Percentiles rank a stretch among this genome's conserved stretches.
phyloP scores from a whole-genome alignment of 257 asterid genomes.

The Fraxinus cuspidata region DNA sequence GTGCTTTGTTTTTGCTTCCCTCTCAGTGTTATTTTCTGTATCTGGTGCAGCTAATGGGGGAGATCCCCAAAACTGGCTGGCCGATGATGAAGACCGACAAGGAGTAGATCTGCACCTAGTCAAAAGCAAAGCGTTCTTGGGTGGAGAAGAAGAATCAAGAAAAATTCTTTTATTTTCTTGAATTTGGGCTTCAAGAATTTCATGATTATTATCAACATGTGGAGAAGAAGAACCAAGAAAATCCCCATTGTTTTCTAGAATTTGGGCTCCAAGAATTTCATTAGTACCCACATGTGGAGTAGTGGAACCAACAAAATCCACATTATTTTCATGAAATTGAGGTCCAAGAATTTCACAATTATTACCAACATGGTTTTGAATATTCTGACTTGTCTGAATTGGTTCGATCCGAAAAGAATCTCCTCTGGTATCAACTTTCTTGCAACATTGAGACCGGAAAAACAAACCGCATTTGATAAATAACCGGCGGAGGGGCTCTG shows the following conservation, averaged over 20 bases:
- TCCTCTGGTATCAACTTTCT: constrained; percentile 43
- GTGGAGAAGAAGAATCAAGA: constrained; percentile 36
- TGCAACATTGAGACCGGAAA: constrained; percentile 50
- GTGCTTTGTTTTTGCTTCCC: constrained; percentile 16
- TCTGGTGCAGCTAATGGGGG: constrained; percentile 32
- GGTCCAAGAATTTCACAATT: constrained; percentile 7
- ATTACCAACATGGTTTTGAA: constrained; percentile 15
- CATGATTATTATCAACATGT: constrained; percentile 2
- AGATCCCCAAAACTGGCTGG: constrained; percentile 68
- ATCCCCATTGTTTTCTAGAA: neutral
- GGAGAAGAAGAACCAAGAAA: neutral
- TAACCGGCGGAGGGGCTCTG: constrained; percentile 13
- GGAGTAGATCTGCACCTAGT: constrained; percentile 97
- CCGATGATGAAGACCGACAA: constrained; percentile 83
- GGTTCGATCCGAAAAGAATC: constrained; percentile 40
- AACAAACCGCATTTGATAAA: constrained; percentile 39
- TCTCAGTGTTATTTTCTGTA: constrained; percentile 5
- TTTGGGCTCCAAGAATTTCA: constrained; percentile 18
- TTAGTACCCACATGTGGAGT: neutral
- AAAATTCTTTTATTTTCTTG: neutral
- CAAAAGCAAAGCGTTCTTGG: constrained; percentile 62
- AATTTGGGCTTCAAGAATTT: constrained; percentile 15
- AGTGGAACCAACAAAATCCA: neutral
- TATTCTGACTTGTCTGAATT: constrained; percentile 18
- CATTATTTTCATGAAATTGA: neutral